Percentiles rank a stretch among this genome's conserved stretches.
Evolutionary conservation across 805 yeast species (phyloP).

Genomic region (Candida glaebosa): DNA sequence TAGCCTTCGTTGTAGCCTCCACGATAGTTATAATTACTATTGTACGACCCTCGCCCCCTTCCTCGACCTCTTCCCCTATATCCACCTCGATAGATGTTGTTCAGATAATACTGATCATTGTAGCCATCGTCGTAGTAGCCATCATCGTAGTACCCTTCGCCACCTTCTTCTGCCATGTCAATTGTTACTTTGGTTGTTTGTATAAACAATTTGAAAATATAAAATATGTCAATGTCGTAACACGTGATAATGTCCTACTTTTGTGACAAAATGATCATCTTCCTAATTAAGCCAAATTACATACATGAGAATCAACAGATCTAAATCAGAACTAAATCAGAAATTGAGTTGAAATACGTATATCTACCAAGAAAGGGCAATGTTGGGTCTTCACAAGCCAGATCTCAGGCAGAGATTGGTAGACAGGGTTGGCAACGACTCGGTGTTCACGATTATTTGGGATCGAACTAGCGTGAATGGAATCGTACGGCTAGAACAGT

Average conservation of each 20-base stretch:
- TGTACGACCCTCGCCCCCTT: constrained; percentile 3
- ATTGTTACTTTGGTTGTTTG: too few species aligned
- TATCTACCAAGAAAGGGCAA: not conserved
- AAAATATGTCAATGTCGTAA: too few species aligned
- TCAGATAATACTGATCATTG: constrained; percentile 4
- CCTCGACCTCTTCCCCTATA: constrained; percentile 3
- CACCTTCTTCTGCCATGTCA: constrained; percentile 7
- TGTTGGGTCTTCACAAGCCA: not conserved
- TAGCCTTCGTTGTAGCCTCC: constrained; percentile 7
- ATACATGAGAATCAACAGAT: too few species aligned
- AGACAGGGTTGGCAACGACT: not conserved
- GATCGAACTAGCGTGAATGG: not conserved
- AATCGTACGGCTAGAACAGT: not conserved
- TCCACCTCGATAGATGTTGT: constrained; percentile 5
- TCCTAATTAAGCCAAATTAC: constrained; percentile 1
- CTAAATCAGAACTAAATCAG: too few species aligned
- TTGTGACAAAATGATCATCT: not conserved
- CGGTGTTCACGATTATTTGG: not conserved
- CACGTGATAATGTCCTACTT: constrained; percentile 2
- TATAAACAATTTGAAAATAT: not conserved
- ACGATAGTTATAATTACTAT: constrained; percentile 3
- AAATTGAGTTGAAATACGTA: too few species aligned
- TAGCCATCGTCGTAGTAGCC: not conserved
- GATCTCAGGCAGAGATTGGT: not conserved
- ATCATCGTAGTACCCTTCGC: constrained; percentile 7